Evolutionary conservation across 768 basidiomycete species (phyloP).

Genomic region (Rhodotorula babjevae): DNA sequence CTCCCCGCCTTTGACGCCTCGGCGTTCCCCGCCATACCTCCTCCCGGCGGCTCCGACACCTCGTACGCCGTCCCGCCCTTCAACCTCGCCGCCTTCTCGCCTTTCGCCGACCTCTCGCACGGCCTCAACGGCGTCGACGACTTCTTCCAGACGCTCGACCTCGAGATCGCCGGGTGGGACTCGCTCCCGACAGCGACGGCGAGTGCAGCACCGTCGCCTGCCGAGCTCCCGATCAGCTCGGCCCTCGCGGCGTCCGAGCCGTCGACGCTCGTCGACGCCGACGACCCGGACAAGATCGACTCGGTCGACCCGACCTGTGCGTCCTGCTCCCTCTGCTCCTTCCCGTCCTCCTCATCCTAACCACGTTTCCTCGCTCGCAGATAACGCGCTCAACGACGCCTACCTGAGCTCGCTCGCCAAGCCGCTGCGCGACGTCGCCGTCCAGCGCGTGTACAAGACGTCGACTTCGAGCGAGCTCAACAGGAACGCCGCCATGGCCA

Average conservation of each 20-base stretch:
- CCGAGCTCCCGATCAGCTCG: neutral
- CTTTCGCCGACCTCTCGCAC: neutral
- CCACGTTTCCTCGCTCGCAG: neutral
- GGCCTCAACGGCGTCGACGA: conserved; percentile 5
- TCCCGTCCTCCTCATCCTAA: neutral
- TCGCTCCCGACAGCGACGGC: neutral
- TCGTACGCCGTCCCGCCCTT: neutral
- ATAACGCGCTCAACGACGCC: conserved; percentile 21
- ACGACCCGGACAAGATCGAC: neutral
- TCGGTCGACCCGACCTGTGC: neutral
- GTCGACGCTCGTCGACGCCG: neutral
- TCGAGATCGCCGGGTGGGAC: neutral
- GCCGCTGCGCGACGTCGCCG: conserved; percentile 19
- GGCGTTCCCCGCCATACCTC: neutral
- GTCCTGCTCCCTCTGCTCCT: neutral
- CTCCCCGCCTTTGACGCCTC: neutral
- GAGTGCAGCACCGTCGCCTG: neutral
- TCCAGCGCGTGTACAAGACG: neutral
- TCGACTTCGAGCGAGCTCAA: neutral
- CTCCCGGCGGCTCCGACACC: neutral
- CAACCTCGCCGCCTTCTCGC: neutral
- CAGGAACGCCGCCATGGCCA: neutral
- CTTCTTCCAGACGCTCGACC: neutral
- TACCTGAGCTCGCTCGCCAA: conserved; percentile 22
- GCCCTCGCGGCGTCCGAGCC: neutral